Evolutionary conservation across 176 grass and related monocot species (phyloP).

Genomic region (Otatea glauca): DNA sequence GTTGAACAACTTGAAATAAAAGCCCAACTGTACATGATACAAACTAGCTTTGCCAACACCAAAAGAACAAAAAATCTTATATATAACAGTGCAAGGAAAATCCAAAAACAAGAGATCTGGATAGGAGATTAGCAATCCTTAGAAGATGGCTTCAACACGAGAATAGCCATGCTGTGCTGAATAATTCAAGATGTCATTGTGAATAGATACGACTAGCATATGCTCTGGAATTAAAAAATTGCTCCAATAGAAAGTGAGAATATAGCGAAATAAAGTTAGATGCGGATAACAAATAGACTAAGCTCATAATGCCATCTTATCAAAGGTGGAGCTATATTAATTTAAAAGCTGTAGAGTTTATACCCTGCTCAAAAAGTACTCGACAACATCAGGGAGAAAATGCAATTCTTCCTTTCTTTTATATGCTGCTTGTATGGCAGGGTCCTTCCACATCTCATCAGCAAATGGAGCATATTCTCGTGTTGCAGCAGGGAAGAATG

Average conservation of each 20-base stretch:
- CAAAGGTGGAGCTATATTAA: neutral
- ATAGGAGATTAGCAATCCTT: neutral
- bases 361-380: too few relatives aligned
- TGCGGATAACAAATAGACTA: too few relatives aligned
- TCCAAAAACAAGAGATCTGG: neutral
- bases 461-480: conserved; percentile 92
- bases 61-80: neutral
- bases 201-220: too few relatives aligned
- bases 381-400: conserved; percentile 86
- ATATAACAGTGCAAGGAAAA: neutral
- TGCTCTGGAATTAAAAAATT: too few relatives aligned
- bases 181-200: neutral
- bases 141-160: neutral
- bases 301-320: too few relatives aligned
- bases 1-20: conserved; percentile 13
- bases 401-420: conserved; percentile 87
- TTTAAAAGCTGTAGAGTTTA: conserved; percentile 36
- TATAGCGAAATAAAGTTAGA: too few relatives aligned
- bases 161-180: neutral
- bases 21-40: neutral
- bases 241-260: too few relatives aligned
- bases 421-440: conserved; percentile 85
- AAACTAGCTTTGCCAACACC: conserved; percentile 3
- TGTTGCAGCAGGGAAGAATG: conserved; percentile 95
- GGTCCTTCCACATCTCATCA: conserved; percentile 95